These are phyloP conservation scores for Fusarium subtropicale DNA, from an alignment of 2,329 filamentous ascomycete species.

Conservation along the genomic window DNA sequence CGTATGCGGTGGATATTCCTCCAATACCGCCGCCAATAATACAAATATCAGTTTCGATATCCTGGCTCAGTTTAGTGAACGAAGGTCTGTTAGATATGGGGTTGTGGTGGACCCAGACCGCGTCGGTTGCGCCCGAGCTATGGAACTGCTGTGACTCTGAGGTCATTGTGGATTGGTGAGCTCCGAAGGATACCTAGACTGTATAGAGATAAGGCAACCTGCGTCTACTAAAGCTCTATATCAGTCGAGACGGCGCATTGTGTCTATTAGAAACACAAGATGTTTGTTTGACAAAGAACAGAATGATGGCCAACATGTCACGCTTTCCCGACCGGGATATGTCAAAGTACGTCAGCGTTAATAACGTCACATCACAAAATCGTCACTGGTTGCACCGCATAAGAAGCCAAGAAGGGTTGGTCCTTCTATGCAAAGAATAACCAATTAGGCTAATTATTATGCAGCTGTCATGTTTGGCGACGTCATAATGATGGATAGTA, in stretches of 20 bases:
- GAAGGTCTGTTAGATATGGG: constrained; percentile 52
- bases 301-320: neutral
- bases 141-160: constrained; percentile 29
- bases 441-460: neutral
- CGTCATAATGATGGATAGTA: constrained; percentile 21
- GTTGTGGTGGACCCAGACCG: constrained; percentile 65
- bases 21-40: constrained; percentile 35
- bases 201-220: neutral
- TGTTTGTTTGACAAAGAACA: neutral
- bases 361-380: constrained; percentile 11
- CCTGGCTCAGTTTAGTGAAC: constrained; percentile 2
- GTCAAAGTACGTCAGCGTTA: neutral
- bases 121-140: constrained; percentile 62
- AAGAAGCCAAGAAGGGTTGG: neutral
- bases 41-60: constrained; percentile 30
- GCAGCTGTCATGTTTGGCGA: neutral
- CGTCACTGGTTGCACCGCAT: constrained; percentile 21
- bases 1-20: constrained; percentile 33
- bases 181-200: constrained; percentile 8
- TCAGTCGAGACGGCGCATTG: neutral
- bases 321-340: too few species aligned
- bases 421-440: neutral
- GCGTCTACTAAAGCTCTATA: neutral
- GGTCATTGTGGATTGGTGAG: constrained; percentile 24
- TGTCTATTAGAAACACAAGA: neutral